Base-by-base conservation (phyloP, 345 rosid species). In the Erucastrum elatum region DNA sequence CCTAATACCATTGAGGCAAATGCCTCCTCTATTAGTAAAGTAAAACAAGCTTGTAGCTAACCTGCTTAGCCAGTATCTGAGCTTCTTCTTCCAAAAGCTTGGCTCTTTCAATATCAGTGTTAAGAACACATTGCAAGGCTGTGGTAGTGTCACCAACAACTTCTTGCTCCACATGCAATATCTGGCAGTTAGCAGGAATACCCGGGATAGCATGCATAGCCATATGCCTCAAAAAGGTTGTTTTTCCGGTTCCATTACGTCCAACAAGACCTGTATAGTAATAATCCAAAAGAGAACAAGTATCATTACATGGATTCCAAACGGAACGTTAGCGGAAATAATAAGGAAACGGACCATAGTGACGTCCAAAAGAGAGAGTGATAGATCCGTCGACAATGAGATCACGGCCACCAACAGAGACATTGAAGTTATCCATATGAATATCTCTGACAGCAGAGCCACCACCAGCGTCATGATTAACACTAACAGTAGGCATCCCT, bases 171-270 rank as follows among this genome's bases (percentile, higher is more conserved):
- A 95, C 98, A 66, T 95, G 99, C 83, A 95, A 86, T 70, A 93
- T 90, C 85, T 95, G 99, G 87, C 99, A 95, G 75, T 95, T 93
- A 71, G 83, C 7, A 85, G 97, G 99, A 84, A 95, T 95, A 80
- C 99, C 99, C 66, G 88, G 93, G 71, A 95, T 93, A 12, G 98
- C 94, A 87, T 95, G 99, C 97, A 95, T 64, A 75, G 99, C 99
- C 97, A 95, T 86, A 86, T 90, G 80, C 91, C 99, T 90, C 58
- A 95, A 90, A 81, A 93, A 93, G 31, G 99, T 95, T 74, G 98
- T 95, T 84, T 95, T 95, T 63, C 99, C 99, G 8, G 99, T 95
- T 76, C 99, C 99, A 74, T 95, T 95, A 82, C 99, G 90, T 78
- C 99, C 99, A 71, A 93, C 93, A 83, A 95, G 96, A 11, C 98